Percentiles rank a stretch among this genome's conserved stretches.
These are phyloP conservation scores for Coccomyxa sp. DNA, from an alignment of 139 green algal genomes.

Conservation along the genomic window DNA sequence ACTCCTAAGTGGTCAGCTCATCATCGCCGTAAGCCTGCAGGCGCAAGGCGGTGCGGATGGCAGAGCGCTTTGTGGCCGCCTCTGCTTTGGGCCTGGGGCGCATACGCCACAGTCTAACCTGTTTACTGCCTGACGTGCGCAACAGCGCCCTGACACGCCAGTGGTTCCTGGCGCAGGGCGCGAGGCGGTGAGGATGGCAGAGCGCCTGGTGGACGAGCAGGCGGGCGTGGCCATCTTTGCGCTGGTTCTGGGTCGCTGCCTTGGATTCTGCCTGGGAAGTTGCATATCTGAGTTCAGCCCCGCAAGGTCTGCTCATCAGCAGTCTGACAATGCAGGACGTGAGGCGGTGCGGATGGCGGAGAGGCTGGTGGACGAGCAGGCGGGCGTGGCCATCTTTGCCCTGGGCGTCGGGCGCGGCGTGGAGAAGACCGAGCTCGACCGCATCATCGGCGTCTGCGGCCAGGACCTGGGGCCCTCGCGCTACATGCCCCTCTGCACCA, in stretches of 20 bases:
- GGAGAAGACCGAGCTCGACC: conserved; percentile 52
- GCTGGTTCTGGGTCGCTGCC: too few species aligned
- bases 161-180: background rate
- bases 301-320: too few species aligned
- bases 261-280: too few species aligned
- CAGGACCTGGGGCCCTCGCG: background rate
- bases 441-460: conserved; percentile 36
- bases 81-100: too few species aligned
- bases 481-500: conserved; percentile 56
- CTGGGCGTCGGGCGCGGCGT: conserved; percentile 75
- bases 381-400: conserved; percentile 44
- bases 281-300: too few species aligned
- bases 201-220: conserved; percentile 57
- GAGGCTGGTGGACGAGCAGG: conserved; percentile 58
- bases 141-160: too few species aligned
- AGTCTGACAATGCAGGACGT: background rate
- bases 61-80: conserved; percentile 32
- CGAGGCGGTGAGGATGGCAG: conserved; percentile 21
- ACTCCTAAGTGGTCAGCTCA: too few species aligned
- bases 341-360: conserved; percentile 23
- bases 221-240: conserved; percentile 45
- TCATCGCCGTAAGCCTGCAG: too few species aligned
- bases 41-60: conserved; percentile 19
- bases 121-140: too few species aligned
- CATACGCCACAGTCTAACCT: too few species aligned